phyloP scores from a whole-genome alignment of 2,329 filamentous ascomycete genomes.

The Hawksworthiomyces lignivorus region DNA sequence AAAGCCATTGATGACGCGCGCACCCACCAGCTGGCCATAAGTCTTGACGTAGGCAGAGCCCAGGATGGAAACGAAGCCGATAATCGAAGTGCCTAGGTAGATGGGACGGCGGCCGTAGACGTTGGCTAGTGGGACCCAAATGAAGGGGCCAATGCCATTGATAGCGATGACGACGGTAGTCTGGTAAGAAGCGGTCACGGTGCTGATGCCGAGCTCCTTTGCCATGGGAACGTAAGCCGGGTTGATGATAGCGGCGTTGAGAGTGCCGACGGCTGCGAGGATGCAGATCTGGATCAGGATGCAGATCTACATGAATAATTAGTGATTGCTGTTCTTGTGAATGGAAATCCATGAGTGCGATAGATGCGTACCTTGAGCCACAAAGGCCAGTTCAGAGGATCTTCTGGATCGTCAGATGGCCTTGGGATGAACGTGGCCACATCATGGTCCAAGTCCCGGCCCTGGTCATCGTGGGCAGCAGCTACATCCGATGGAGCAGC shows the following conservation, averaged over 20 bases:
- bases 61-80: conserved; percentile 16
- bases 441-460: conserved; percentile 1
- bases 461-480: too few species aligned
- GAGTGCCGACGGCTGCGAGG: conserved; percentile 20
- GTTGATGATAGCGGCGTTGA: conserved; percentile 20
- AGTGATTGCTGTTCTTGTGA: background rate
- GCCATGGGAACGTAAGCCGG: conserved; percentile 18
- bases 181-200: conserved; percentile 17
- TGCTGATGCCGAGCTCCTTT: conserved; percentile 17
- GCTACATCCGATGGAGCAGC: background rate
- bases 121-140: conserved; percentile 19
- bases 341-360: too few species aligned
- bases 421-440: conserved; percentile 2
- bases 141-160: conserved; percentile 13
- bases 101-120: conserved; percentile 19
- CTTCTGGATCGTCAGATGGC: conserved; percentile 8
- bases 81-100: conserved; percentile 17
- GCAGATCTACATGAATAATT: conserved; percentile 18
- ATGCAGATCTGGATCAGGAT: conserved; percentile 22
- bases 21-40: conserved; percentile 16
- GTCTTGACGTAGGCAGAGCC: conserved; percentile 15
- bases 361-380: conserved; percentile 7
- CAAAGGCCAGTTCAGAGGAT: conserved; percentile 10
- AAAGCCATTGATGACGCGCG: conserved; percentile 22
- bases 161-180: conserved; percentile 23